Evolutionary conservation across 495 filamentous ascomycete species (phyloP), one percentile per base, ranked within the genome.

Genomic region (Thermochaetoides thermophila): DNA sequence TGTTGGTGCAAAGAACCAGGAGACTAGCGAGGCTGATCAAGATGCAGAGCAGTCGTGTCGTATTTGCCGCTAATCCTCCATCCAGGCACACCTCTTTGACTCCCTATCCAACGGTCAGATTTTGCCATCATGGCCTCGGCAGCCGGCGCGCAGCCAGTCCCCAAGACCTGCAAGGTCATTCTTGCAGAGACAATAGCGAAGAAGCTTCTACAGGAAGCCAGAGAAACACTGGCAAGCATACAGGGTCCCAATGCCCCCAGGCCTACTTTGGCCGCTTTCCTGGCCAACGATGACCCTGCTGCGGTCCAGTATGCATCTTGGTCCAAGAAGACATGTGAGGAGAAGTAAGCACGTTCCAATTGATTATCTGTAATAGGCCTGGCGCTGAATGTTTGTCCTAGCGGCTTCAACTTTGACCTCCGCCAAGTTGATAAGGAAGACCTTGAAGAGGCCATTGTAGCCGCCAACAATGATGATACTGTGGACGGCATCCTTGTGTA

Each of bases 401-500:
- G 85, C 61, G 89, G 86, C 46, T 93, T 95, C 61, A 61, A 65
- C 22, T 97, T 92, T 55, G 71, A 84, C 42, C 71, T 95, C 30
- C 79, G 78, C 35, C 66, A 76, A 50, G 71, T 94, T 26, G 64
- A 78, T 44, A 87, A 84, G 40, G 86, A 94, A 45, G 68, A 74
- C 15, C 75, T 97, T 38, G 89, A 96, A 64, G 78, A 92, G 38
- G 68, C 73, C 32, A 76, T 97, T 46, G 61, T 91, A 18, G 61
- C 60, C 35, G 89, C 89, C 42, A 96, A 97, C 57, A 56, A 63
- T 19, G 84, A 95, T 55, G 45, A 64, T 34, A 41, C 55, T 9
- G 74, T 95, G 35, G 79, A 94, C 57, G 89, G 89, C 43, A 93
- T 96, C 44, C 87, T 97, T 42, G 82, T 96, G 50, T 97, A 97